Conservation (phyloP, 352 stramenopile species). For the Globisporangium mamillatum region DNA sequence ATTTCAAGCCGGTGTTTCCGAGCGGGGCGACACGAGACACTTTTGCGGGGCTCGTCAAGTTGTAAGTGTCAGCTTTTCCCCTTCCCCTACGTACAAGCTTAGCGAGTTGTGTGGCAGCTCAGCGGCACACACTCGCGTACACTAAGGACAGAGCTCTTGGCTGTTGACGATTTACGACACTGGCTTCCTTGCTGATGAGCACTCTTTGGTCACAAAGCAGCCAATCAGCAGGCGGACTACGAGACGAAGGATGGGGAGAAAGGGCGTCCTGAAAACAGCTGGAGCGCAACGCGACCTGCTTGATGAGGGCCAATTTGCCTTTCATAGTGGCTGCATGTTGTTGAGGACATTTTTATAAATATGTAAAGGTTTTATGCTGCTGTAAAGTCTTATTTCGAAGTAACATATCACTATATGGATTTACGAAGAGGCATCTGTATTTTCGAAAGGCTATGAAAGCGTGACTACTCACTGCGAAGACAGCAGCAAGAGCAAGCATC, state of each 20-base stretch:
- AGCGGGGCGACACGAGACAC: neutral
- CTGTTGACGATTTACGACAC: conserved; percentile 10
- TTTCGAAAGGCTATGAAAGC: neutral
- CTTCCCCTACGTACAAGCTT: conserved; percentile 1
- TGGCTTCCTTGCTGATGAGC: conserved; percentile 4
- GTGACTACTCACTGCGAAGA: neutral
- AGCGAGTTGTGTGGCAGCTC: neutral
- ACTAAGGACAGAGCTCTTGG: neutral
- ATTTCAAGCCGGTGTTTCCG: neutral
- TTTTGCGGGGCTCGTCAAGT: conserved; percentile 7
- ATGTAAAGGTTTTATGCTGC: too few relatives aligned
- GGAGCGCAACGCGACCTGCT: neutral
- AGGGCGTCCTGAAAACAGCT: neutral
- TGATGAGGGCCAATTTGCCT: neutral
- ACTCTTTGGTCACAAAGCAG: neutral
- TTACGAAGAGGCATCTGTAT: neutral
- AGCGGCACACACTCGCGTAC: conserved; percentile 9
- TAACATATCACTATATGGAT: too few relatives aligned
- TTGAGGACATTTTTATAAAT: neutral
- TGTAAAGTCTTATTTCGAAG: too few relatives aligned
- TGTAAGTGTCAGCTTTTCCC: neutral
- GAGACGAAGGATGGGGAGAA: neutral
- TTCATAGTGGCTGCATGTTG: neutral
- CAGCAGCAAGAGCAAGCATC: neutral
- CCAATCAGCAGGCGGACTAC: conserved; percentile 1